Evolutionary conservation across 805 yeast species (phyloP).

Genomic region (Spathaspora passalidarum): DNA sequence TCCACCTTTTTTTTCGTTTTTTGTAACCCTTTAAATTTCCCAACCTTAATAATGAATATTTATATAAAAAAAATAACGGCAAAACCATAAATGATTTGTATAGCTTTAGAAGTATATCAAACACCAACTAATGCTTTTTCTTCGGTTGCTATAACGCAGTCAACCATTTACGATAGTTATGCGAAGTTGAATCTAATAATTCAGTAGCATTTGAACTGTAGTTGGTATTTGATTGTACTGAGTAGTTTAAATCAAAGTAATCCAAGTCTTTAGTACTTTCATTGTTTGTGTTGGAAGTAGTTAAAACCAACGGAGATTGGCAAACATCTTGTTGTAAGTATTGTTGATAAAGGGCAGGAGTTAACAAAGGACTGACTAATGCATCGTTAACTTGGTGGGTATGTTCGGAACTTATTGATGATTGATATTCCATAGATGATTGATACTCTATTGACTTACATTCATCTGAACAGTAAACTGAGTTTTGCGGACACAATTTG

Average conservation of each 20-base stretch:
- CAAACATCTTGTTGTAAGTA: slow-evolving; percentile 5
- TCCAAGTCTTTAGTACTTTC: slow-evolving; percentile 18
- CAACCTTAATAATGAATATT: background rate
- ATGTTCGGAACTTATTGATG: slow-evolving; percentile 4
- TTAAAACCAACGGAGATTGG: slow-evolving; percentile 21
- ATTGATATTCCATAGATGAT: slow-evolving; percentile 3
- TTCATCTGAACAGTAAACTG: slow-evolving; percentile 26
- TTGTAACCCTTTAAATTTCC: background rate
- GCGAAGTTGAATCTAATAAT: slow-evolving; percentile 27
- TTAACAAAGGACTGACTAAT: slow-evolving; percentile 37
- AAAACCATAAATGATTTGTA: background rate
- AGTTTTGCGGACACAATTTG: slow-evolving; percentile 22
- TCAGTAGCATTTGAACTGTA: slow-evolving; percentile 11
- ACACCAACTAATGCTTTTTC: background rate
- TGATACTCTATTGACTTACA: slow-evolving; percentile 22
- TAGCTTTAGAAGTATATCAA: background rate
- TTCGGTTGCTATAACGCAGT: slow-evolving; percentile 19
- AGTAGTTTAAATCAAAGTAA: slow-evolving; percentile 34
- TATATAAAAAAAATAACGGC: background rate
- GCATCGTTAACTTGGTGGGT: slow-evolving; percentile 10
- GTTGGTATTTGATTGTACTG: slow-evolving; percentile 19
- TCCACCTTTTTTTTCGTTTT: background rate
- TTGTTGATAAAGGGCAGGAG: slow-evolving; percentile 32
- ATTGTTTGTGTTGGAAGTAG: slow-evolving; percentile 5
- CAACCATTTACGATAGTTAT: slow-evolving; percentile 40